Conservation (phyloP, 2,329 filamentous ascomycete genomes). For the Colletotrichum caudatum region DNA sequence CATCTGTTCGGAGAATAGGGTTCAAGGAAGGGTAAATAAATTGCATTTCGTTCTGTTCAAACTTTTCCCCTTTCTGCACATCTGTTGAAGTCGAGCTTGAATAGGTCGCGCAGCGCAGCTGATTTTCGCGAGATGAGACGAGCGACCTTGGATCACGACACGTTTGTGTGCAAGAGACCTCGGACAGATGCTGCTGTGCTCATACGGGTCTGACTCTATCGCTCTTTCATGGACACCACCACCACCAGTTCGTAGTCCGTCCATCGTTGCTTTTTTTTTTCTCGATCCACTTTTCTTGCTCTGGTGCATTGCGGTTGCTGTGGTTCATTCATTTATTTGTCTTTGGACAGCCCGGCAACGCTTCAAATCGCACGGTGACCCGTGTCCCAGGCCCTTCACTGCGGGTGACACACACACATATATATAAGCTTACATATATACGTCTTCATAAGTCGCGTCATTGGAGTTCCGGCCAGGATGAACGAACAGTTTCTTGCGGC, state of each 20-base stretch:
- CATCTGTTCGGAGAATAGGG: conserved; percentile 53
- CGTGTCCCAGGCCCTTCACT: background rate
- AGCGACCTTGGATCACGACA: too few relatives aligned
- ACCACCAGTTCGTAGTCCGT: background rate
- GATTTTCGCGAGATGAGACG: background rate
- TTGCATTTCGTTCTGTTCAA: conserved; percentile 42
- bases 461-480: background rate
- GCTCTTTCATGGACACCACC: background rate
- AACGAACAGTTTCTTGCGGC: background rate
- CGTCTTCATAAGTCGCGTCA: background rate
- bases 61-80: background rate
- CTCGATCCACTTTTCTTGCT: background rate
- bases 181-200: background rate
- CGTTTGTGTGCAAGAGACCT: background rate
- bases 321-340: background rate
- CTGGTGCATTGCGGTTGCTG: conserved; percentile 19
- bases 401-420: background rate
- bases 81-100: background rate
- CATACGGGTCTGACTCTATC: background rate
- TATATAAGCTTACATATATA: too few relatives aligned
- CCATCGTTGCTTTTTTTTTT: background rate
- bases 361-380: background rate
- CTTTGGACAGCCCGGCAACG: conserved; percentile 2
- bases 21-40: conserved; percentile 48
- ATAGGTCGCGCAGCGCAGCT: background rate